Evolutionary conservation across 148 eudicot species (phyloP), one percentile per base, ranked within the genome.

Genomic region (Dysphania ambrosioides): DNA sequence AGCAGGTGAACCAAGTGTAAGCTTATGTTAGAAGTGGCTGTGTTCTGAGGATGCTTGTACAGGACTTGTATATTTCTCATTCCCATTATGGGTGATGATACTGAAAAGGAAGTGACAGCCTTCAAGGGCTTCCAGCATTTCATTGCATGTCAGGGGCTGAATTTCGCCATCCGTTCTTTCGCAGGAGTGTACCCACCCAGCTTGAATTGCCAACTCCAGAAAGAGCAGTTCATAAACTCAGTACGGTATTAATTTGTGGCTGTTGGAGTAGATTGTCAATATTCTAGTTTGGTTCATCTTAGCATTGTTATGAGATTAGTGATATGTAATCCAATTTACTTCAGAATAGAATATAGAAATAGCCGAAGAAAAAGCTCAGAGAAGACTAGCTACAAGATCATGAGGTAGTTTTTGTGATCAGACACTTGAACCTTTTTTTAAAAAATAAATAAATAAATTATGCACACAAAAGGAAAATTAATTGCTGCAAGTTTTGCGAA

Each of bases 1-100:
- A 87, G 76, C 88, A 86, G 72, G 87, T 74, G 40, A 92, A 89
- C 59, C 88, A 87, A 73, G 78, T 41, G 75, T 75, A 72, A 75
- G 73, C 44, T 68, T 49, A 68, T 42, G 67, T 34, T 40, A 73
- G 65, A 51, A 56, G 19, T 27, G 75, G 26, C 56, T 42, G 68
- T 75, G 51, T 44, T 68, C 38, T 68, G 27, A 51, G 41, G 61
- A 34, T 1, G 23, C 57, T 34, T 53, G 60, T 72, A 72, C 71
- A 71, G 15, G 71, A 71, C 55, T 65, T 71, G 72, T 51, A 35
- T 68, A n/a, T 44, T 74, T 53, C 72, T n/a, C 32, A 41, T 62
- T 61, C 75, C 53, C 66, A 49, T 32, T 61, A 36, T 29, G 23
- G 72, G 56, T 62, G 67, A 23, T 41, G 41, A 56, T 42, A 34